Base-by-base conservation (phyloP, 352 stramenopile species). In the Phytopythium sindhum region DNA sequence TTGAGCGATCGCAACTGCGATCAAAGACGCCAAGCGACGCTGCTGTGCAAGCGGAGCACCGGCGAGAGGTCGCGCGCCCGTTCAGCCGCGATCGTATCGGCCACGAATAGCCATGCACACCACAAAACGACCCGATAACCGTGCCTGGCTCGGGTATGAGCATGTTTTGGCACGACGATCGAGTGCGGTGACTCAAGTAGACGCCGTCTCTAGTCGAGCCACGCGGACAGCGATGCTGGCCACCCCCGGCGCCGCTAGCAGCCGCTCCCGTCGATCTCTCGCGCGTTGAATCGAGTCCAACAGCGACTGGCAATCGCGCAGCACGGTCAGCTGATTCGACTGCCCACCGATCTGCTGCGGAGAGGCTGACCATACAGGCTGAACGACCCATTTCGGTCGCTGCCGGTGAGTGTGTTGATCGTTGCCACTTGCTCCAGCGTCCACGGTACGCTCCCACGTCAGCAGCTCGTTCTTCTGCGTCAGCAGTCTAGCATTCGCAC, bases 291-390 rank as follows among this genome's bases (percentile, higher is more conserved):
- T 53, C 2, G 47, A 66, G 24, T 64, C 37, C 42, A 72, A 41
- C 14, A 74, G 55, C 48, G 69, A 61, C 21, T 66, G 42, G 48
- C 69, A 77, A 4, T 77, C 63, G 14, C 31, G 39, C 60, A 72
- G 67, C 26, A 69, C 61, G 21, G 64, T 65, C 39, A 62, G 51
- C 33, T 72, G 65, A 17, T 23, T 39, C 21, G 10, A 39, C 2
- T 6, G 24, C 6, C 44, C 47, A 4, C 47, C 47, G 3, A 19
- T 14, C 9, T 24, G 31, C 15, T 60, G 37, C 15, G 51, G 44
- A 7, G 70, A 57, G 6, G 42, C 57, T 5, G 57, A 68, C 50
- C 33, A 66, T 15, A 79, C 58, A 10, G 72, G 37, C 21, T 60
- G 65, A 2, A 66, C 41, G 4, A 63, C 28, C 74, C 74, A 81